Evolutionary conservation across 257 asterid genomes (phyloP).

Genomic region (Thymus mandschuricus): DNA sequence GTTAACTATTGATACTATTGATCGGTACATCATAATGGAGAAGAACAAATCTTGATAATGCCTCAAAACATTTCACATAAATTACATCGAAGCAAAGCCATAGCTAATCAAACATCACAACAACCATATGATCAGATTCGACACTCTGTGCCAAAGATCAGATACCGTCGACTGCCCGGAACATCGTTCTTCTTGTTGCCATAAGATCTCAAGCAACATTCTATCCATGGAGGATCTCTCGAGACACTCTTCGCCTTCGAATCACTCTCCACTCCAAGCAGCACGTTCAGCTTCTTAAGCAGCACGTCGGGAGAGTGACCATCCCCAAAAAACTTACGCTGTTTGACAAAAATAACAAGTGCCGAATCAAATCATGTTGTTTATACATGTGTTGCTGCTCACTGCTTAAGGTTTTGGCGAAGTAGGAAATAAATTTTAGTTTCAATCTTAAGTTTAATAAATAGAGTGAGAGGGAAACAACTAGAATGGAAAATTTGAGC

Average conservation of each 20-base stretch:
- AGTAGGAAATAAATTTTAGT: too few relatives aligned
- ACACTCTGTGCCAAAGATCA: constrained; percentile 52
- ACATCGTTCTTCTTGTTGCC: constrained; percentile 44
- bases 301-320: constrained; percentile 42
- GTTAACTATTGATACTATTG: too few relatives aligned
- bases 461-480: too few relatives aligned
- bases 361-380: neutral
- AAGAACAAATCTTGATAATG: too few relatives aligned
- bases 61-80: too few relatives aligned
- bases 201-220: constrained; percentile 70
- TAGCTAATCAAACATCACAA: neutral
- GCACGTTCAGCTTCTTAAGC: constrained; percentile 44
- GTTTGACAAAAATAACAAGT: constrained; percentile 19
- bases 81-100: too few relatives aligned
- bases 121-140: neutral
- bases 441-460: too few relatives aligned
- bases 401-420: neutral
- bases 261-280: constrained; percentile 54
- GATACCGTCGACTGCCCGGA: constrained; percentile 70
- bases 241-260: constrained; percentile 14
- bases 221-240: constrained; percentile 77
- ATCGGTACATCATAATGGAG: too few relatives aligned
- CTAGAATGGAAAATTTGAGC: neutral
- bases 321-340: constrained; percentile 61
- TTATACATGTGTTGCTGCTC: neutral